Percentiles rank a stretch among this genome's conserved stretches.
These are phyloP conservation scores for Camellia sinensis DNA, from an alignment of 148 eudicot species.

Conservation along the genomic window DNA sequence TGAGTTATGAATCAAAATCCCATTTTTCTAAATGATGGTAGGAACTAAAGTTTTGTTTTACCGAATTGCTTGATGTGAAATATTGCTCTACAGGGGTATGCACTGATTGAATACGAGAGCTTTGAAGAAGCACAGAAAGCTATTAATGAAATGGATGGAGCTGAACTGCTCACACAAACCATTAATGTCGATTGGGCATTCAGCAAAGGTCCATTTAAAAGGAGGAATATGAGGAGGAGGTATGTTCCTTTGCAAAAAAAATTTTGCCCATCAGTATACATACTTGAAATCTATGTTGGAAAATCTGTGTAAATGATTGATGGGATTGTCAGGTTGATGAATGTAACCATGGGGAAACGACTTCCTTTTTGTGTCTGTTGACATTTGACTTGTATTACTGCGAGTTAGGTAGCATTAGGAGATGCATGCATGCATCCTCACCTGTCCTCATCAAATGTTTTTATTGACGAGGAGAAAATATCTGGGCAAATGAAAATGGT, in stretches of 20 bases:
- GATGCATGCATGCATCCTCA: too few relatives aligned
- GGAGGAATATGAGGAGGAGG: constrained; percentile 62
- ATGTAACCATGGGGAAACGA: too few relatives aligned
- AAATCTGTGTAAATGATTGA: too few relatives aligned
- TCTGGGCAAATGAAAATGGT: too few relatives aligned
- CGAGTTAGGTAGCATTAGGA: too few relatives aligned
- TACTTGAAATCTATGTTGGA: not conserved
- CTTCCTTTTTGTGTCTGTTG: too few relatives aligned
- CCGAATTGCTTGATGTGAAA: not conserved
- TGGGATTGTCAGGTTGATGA: too few relatives aligned
- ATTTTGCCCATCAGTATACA: not conserved
- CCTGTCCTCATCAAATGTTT: too few relatives aligned
- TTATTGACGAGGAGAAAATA: too few relatives aligned
- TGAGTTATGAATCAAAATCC: too few relatives aligned
- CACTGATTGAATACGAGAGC: constrained; percentile 77
- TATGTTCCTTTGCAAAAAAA: constrained; percentile 21
- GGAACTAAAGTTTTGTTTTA: not conserved
- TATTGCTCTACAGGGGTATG: constrained; percentile 69
- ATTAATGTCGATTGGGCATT: constrained; percentile 92
- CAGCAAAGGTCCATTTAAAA: constrained; percentile 74
- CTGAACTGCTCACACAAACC: constrained; percentile 65
- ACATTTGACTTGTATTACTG: too few relatives aligned
- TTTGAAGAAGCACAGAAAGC: constrained; percentile 74
- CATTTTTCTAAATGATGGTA: too few relatives aligned
- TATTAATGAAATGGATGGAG: constrained; percentile 57